These are phyloP conservation scores for Luzula sylvatica DNA, from an alignment of 176 grass and related monocot genomes.

Conservation along the genomic window DNA sequence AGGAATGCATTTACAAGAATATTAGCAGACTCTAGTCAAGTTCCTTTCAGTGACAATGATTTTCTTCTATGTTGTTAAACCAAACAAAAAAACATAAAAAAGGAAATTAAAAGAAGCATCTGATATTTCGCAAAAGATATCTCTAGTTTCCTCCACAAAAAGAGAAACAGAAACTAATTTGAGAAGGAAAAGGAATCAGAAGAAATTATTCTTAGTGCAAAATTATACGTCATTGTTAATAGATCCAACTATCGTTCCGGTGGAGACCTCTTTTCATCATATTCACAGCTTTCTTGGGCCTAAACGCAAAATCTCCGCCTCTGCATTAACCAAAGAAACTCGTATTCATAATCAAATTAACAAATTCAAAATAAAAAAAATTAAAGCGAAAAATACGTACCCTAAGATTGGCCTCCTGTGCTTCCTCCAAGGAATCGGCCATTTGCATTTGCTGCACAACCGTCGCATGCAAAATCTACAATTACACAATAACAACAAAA, in stretches of 20 bases:
- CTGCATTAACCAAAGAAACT: conserved; percentile 24
- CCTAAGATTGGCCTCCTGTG: conserved; percentile 48
- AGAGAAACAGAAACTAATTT: not conserved
- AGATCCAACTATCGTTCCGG: not conserved
- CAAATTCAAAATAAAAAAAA: not conserved
- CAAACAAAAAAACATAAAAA: conserved; percentile 4
- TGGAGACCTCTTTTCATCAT: no score
- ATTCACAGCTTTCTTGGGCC: conserved; percentile 12
- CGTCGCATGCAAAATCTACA: conserved; percentile 36
- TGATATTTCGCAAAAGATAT: conserved; percentile 2
- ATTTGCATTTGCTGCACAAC: conserved; percentile 48
- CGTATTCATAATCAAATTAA: not conserved
- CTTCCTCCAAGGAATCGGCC: conserved; percentile 58
- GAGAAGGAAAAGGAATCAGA: not conserved
- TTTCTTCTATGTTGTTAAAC: conserved; percentile 12
- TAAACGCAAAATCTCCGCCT: conserved; percentile 70
- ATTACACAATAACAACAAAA: conserved; percentile 6
- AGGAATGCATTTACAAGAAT: no score
- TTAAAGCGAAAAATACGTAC: conserved; percentile 22
- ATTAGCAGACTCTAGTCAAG: not conserved
- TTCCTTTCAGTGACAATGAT: conserved; percentile 15
- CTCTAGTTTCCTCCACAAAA: conserved; percentile 4
- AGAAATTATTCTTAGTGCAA: not conserved
- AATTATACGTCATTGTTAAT: not conserved
- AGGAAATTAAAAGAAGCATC: conserved; percentile 8